phyloP scores from a whole-genome alignment of 495 filamentous ascomycete species.

The Aspergillus haitiensis region DNA sequence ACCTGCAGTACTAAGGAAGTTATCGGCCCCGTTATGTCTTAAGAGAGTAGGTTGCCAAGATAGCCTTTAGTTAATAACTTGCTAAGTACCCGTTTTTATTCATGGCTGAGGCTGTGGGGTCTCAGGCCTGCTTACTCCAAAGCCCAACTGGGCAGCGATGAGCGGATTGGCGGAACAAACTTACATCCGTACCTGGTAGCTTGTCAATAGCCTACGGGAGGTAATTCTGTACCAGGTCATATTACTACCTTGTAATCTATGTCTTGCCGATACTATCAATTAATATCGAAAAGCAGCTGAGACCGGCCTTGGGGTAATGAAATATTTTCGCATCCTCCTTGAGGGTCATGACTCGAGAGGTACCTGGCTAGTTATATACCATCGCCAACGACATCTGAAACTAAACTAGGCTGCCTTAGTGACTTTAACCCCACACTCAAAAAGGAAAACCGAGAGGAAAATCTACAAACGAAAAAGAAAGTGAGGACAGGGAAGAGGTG shows the following conservation, averaged over 20 bases:
- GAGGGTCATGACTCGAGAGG: background rate
- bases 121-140: background rate
- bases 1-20: no score
- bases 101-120: background rate
- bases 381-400: no score
- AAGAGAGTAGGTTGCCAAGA: no score
- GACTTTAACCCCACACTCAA: background rate
- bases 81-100: no score
- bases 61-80: no score
- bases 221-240: background rate
- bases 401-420: no score
- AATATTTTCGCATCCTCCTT: background rate
- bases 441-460: slow-evolving; percentile 1
- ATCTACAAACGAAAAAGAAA: background rate
- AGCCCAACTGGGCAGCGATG: background rate
- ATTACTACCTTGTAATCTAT: background rate
- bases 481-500: background rate
- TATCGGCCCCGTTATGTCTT: no score
- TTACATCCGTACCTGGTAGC: background rate
- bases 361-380: no score
- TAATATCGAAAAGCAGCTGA: background rate
- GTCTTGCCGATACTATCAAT: background rate
- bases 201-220: no score
- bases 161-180: slow-evolving; percentile 1
- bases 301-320: background rate